Percentiles rank a stretch among this genome's conserved stretches.
Evolutionary conservation across 1,139 yeast genomes (phyloP).

Genomic region (Eremothecium coryli): DNA sequence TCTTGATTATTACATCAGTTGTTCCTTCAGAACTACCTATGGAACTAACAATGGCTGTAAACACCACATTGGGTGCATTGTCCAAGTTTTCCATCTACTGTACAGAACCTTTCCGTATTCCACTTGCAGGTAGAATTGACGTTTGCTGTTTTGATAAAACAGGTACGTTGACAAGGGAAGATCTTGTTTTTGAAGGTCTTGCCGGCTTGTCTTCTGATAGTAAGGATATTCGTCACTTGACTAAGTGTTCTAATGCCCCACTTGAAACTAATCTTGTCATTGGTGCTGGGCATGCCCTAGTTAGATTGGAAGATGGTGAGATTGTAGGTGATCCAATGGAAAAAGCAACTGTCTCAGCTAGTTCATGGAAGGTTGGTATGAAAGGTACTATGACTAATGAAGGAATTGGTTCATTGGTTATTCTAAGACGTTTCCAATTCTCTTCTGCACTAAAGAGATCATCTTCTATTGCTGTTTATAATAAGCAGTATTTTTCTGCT

Average conservation of each 20-base stretch:
- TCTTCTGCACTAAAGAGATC: constrained; percentile 94
- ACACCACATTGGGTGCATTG: constrained; percentile 78
- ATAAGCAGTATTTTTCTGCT: constrained; percentile 61
- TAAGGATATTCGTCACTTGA: constrained; percentile 46
- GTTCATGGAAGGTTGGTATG: constrained; percentile 75
- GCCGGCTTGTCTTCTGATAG: constrained; percentile 59
- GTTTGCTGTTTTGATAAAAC: constrained; percentile 98
- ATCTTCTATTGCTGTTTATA: constrained; percentile 68
- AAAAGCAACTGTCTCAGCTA: constrained; percentile 83
- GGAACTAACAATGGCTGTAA: constrained; percentile 98
- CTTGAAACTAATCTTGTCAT: constrained; percentile 60
- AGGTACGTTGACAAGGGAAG: constrained; percentile 97
- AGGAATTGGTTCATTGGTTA: constrained; percentile 49
- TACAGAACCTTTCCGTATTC: constrained; percentile 97
- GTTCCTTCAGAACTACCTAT: constrained; percentile 99
- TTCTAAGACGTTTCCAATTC: constrained; percentile 91
- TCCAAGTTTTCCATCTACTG: constrained; percentile 86
- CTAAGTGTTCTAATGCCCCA: constrained; percentile 52
- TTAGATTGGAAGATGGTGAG: constrained; percentile 88
- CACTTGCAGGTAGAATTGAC: constrained; percentile 95
- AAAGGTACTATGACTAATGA: constrained; percentile 51
- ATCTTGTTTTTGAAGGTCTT: constrained; percentile 88
- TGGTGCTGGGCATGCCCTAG: constrained; percentile 96
- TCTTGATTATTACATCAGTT: constrained; percentile 89
- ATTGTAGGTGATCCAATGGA: constrained; percentile 99